Evolutionary conservation across 1,139 yeast species (phyloP).

Genomic region (Keqinozyma sinolaborantium): DNA sequence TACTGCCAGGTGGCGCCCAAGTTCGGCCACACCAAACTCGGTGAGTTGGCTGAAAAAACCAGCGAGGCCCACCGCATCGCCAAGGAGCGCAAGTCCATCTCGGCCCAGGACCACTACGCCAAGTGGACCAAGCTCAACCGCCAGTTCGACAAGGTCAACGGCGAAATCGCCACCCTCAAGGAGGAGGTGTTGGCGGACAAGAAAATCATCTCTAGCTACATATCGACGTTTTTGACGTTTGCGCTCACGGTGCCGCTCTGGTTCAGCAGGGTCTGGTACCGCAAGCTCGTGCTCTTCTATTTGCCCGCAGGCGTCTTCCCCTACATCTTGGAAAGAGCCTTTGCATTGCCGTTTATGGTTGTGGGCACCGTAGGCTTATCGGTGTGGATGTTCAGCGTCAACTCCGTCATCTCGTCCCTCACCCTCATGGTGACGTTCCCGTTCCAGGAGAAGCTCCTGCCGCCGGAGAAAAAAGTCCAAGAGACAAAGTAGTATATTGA

Average conservation of each 20-base stretch:
- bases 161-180: conserved; percentile 46
- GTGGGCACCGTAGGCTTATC: conserved; percentile 53
- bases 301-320: conserved; percentile 62
- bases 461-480: conserved; percentile 16
- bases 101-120: conserved; percentile 94
- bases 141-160: conserved; percentile 54
- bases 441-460: conserved; percentile 18
- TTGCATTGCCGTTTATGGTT: conserved; percentile 60
- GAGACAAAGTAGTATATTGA: conserved; percentile 1
- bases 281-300: conserved; percentile 58
- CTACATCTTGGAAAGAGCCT: conserved; percentile 47
- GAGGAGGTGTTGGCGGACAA: conserved; percentile 33
- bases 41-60: conserved; percentile 35
- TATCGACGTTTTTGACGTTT: conserved; percentile 23
- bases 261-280: conserved; percentile 51
- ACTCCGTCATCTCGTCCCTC: conserved; percentile 26
- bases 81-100: conserved; percentile 55
- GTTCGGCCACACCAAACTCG: conserved; percentile 26
- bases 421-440: conserved; percentile 27
- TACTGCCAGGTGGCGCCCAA: conserved; percentile 34
- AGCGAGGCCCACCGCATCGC: conserved; percentile 45
- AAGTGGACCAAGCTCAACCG: conserved; percentile 93
- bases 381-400: conserved; percentile 45
- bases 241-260: conserved; percentile 44
- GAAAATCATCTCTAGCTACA: conserved; percentile 29